These are phyloP conservation scores for Nidula niveotomentosa DNA, from an alignment of 1,284 basidiomycete species.

Conservation along the genomic window DNA sequence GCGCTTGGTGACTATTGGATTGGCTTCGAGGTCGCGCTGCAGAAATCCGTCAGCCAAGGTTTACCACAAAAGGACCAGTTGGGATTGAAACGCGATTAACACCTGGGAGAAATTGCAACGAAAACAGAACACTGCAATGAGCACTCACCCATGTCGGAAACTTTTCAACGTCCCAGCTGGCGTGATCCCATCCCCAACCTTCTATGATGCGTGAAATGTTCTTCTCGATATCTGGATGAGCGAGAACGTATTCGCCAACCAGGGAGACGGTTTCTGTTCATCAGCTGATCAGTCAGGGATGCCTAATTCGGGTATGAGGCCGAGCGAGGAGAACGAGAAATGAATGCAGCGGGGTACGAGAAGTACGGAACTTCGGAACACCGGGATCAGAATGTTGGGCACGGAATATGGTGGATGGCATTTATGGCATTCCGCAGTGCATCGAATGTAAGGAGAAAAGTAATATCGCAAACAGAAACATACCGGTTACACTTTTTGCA, in stretches of 20 bases:
- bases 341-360: background rate
- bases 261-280: background rate
- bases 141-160: slow-evolving; percentile 2
- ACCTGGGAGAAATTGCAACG: background rate
- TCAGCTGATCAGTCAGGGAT: background rate
- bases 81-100: background rate
- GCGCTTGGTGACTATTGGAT: background rate
- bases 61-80: background rate
- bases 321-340: no score
- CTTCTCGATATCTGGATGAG: slow-evolving; percentile 2
- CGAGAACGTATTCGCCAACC: slow-evolving; percentile 1
- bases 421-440: background rate
- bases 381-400: background rate
- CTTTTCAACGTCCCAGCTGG: slow-evolving; percentile 1
- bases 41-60: background rate
- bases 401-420: background rate
- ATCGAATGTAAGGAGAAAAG: background rate
- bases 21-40: slow-evolving; percentile 2
- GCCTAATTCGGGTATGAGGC: no score
- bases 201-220: slow-evolving; percentile 1
- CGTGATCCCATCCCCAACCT: slow-evolving; percentile 6
- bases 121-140: background rate
- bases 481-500: background rate
- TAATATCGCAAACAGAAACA: background rate
- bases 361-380: background rate